Evolutionary conservation across 345 rosid species (phyloP), one percentile per base, ranked within the genome.

Genomic region (Arabis alpina): DNA sequence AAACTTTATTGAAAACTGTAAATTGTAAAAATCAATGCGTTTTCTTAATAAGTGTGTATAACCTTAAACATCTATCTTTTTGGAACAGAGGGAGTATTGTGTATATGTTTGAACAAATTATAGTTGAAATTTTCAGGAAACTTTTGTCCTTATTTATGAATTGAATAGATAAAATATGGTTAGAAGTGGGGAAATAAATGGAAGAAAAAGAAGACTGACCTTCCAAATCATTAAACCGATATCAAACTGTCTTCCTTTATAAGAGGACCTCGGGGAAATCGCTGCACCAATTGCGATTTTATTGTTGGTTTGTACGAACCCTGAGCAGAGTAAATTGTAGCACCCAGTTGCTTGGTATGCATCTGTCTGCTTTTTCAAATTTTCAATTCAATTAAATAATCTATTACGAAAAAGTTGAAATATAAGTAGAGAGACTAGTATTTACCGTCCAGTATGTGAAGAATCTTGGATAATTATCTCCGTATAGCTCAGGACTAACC

Each of bases 281-380:
- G 96, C 97, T 39, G 99, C 96, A 43, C 99, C 99, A 66, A 94
- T 89, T 16, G 97, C 95, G 75, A 94, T 83, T 82, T 79, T 89
- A 64, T 78, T 91, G 82, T 87, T 91, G 71, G 96, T 94, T 78
- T 94, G 99, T 49, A 94, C 89, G 75, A 94, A 91, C 12, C 99
- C 99, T 3, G 99, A 89, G 80, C 99, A 94, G 23, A 89, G 79
- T 68, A 94, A 78, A 81, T 94, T 94, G 85, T 94, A 94, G 83
- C 99, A 94, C 44, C 99, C 99, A 3, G 99, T 94, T 64, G 99
- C 86, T 82, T 82, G 99, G 80, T 94, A 94, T 70, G 97, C 96
- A 83, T 94, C 99, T 10, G 86, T 85, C 99, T 94, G 91, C 49
- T 36, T 64, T 72, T 72, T 12, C 62, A 39, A 77, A 56, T 10